Percentiles rank a stretch among this genome's conserved stretches.
phyloP scores from a whole-genome alignment of 164 flowering plant species.

The Liquidambar formosana region DNA sequence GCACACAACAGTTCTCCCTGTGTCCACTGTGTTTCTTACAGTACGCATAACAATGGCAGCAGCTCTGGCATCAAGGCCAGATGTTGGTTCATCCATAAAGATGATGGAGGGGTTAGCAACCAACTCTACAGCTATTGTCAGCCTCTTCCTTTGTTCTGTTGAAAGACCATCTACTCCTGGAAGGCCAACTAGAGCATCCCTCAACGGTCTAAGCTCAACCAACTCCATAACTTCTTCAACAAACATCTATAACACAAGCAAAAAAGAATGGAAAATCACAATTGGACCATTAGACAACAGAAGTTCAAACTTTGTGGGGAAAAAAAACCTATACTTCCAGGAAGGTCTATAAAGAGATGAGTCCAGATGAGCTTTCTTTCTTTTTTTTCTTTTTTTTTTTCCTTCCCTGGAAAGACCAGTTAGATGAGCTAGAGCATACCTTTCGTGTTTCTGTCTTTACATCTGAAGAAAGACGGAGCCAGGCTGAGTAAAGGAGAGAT shows the following conservation, averaged over 20 bases:
- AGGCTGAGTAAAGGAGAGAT: constrained; percentile 57
- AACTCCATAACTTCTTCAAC: constrained; percentile 71
- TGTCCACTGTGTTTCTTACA: too few species aligned
- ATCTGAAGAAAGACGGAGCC: constrained; percentile 56
- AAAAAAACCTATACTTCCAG: neutral
- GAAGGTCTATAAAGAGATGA: neutral
- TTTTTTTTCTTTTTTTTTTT: too few species aligned
- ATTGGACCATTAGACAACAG: too few species aligned
- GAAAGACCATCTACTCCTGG: constrained; percentile 65
- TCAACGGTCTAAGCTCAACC: constrained; percentile 51
- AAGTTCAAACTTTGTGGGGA: neutral
- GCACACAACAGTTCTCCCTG: too few species aligned
- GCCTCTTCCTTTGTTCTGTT: constrained; percentile 69
- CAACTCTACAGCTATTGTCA: constrained; percentile 69
- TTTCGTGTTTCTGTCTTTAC: constrained; percentile 34
- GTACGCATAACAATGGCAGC: too few species aligned
- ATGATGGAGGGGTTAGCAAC: too few species aligned
- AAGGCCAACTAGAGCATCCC: too few species aligned
- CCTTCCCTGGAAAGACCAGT: too few species aligned
- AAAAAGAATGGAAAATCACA: neutral
- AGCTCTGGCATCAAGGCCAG: constrained; percentile 76
- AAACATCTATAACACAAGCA: constrained; percentile 38
- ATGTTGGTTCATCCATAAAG: constrained; percentile 75
- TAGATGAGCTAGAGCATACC: constrained; percentile 33
- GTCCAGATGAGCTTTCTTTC: too few species aligned